Conservation (phyloP, 2,329 filamentous ascomycete species). For the Nakataea oryzae region DNA sequence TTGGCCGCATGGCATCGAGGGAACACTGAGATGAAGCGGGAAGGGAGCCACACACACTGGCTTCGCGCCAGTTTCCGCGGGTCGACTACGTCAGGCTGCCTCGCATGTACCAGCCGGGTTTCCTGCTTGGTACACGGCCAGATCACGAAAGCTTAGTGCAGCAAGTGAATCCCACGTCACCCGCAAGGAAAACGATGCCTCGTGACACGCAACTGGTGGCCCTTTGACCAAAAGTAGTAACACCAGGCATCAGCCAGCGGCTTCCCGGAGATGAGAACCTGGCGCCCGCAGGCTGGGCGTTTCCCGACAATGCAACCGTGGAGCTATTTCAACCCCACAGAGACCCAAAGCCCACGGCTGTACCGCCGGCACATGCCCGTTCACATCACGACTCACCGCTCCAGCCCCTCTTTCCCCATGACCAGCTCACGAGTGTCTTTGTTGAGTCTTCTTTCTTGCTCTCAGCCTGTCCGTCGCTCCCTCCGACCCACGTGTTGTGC, state of each 20-base stretch:
- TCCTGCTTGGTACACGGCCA: neutral
- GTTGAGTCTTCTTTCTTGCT: too few species aligned
- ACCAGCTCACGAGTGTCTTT: too few species aligned
- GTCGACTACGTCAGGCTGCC: neutral
- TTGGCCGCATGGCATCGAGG: neutral
- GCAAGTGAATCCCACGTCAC: neutral
- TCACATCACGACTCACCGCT: neutral
- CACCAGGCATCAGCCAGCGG: neutral
- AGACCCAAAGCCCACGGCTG: neutral
- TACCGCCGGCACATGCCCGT: neutral
- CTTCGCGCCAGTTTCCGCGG: neutral
- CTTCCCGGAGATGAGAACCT: neutral
- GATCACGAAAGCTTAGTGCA: neutral
- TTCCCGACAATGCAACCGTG: neutral
- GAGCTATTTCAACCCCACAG: neutral
- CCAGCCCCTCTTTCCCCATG: neutral
- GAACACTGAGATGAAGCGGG: neutral
- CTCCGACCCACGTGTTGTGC: too few species aligned
- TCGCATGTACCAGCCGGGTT: neutral
- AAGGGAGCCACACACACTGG: neutral
- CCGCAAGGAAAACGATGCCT: neutral
- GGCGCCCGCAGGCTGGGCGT: neutral
- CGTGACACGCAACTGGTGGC: neutral
- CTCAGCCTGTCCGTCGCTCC: neutral
- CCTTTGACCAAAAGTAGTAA: neutral